Base-by-base conservation (phyloP, 2,329 filamentous ascomycete genomes). In the Huntiella savannae region DNA sequence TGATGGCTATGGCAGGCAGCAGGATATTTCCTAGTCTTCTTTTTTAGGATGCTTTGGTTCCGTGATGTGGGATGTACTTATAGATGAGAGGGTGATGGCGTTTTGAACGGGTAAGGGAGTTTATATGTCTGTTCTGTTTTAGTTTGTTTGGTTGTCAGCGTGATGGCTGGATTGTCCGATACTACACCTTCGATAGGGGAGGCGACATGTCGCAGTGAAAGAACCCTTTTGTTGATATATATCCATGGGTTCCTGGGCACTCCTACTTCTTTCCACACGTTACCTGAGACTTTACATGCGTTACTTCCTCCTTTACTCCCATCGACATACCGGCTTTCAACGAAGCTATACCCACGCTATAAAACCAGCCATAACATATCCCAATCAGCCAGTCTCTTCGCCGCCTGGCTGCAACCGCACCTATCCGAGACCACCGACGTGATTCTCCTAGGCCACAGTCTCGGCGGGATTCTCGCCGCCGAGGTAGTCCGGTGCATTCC, bases 181-280 rank as follows among this genome's bases (percentile, higher is more conserved):
- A 19, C 17, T 19, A 19, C 5, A 19, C 4, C 17, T 19, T 19
- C 17, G 3, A 19, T 19, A 4, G 4, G 1, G 17, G 17, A 5
- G 17, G 4, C 17, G 17, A 19, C 17, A 5, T 5, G 5, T 1
- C 2, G 5, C 5, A 5, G 16, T 3, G 2, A 4, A 5, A 19
- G 17, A 4, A 28, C 22, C 6, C 66, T 95, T 17, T 69, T 95
- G 1, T 58, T 93, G 16, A 66, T 94, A 45, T 94, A 86, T 58
- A 77, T 94, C 47, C 87, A 94, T 63, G 86, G 87, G 50, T 94
- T 92, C 62, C 80, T 91, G 69, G 86, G 87, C 44, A 80, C 83
- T 50, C 82, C 91, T 59, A 80, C 81, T 32, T 92, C 82, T 49
- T 95, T 95, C 58, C 74, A 78, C 51, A 83, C 80, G 39, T 93